phyloP scores from a whole-genome alignment of 768 basidiomycete genomes.

The Podaxis sp. region DNA sequence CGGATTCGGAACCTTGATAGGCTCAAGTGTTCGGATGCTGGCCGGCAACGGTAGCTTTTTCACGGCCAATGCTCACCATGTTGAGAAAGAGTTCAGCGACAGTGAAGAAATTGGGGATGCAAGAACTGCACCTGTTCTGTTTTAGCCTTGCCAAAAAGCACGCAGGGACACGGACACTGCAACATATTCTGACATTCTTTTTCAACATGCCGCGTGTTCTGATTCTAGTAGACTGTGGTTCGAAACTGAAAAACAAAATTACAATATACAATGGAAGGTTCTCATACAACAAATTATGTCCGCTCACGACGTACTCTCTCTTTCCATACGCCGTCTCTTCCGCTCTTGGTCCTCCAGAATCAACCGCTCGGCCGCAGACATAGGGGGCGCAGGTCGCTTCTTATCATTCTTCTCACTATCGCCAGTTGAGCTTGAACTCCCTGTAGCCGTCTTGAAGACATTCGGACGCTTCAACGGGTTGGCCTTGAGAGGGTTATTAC shows the following conservation, averaged over 20 bases:
- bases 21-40: no score
- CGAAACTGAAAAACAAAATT: not conserved
- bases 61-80: no score
- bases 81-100: no score
- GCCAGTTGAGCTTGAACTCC: constrained; percentile 25
- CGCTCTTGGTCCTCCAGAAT: constrained; percentile 90
- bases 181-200: not conserved
- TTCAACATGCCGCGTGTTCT: not conserved
- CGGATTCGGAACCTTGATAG: no score
- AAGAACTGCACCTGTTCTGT: not conserved
- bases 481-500: constrained; percentile 55
- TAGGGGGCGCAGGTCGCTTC: constrained; percentile 53
- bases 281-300: constrained; percentile 12
- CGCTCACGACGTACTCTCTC: constrained; percentile 29
- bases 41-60: no score
- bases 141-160: not conserved
- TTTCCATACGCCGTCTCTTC: constrained; percentile 75
- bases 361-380: constrained; percentile 82
- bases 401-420: constrained; percentile 43
- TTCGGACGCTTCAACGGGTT: constrained; percentile 75
- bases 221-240: no score
- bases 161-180: not conserved
- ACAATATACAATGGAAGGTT: not conserved
- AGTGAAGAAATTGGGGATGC: no score
- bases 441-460: constrained; percentile 56